Conservation (phyloP, 257 asterid genomes). For the Catharanthus roseus region DNA sequence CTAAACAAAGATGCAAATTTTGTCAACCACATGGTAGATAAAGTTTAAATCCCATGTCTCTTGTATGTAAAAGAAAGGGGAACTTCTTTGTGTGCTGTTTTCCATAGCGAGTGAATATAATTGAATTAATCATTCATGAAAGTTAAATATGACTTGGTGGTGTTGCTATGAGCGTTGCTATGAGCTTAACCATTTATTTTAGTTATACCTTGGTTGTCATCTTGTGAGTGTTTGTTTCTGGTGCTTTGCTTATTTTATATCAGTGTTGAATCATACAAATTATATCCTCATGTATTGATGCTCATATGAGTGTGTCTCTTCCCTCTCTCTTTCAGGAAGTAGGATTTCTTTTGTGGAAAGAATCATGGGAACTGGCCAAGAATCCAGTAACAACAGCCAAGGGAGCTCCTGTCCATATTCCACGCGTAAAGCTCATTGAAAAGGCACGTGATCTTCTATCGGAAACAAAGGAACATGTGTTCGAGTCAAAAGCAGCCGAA, state of each 20-base stretch:
- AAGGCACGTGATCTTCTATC: conserved; percentile 74
- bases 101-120: not conserved
- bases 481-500: conserved; percentile 98
- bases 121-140: not conserved
- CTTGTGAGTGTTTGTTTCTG: not conserved
- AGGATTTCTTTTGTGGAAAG: conserved; percentile 77
- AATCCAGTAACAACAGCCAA: conserved; percentile 69
- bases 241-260: not conserved
- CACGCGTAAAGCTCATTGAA: conserved; percentile 72
- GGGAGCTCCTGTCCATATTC: conserved; percentile 75
- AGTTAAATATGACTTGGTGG: not conserved
- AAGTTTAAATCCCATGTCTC: not conserved
- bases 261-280: not conserved
- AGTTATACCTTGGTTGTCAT: not conserved
- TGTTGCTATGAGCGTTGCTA: not conserved
- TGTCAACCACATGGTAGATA: not conserved
- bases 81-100: not conserved
- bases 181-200: not conserved
- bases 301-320: not conserved
- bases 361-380: conserved; percentile 85
- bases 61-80: not conserved
- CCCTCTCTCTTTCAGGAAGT: conserved; percentile 52
- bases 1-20: not conserved
- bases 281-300: not conserved
- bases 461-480: conserved; percentile 73